Evolutionary conservation across 495 filamentous ascomycete genomes (phyloP), one percentile per base, ranked within the genome.

Genomic region (Neurospora africana): DNA sequence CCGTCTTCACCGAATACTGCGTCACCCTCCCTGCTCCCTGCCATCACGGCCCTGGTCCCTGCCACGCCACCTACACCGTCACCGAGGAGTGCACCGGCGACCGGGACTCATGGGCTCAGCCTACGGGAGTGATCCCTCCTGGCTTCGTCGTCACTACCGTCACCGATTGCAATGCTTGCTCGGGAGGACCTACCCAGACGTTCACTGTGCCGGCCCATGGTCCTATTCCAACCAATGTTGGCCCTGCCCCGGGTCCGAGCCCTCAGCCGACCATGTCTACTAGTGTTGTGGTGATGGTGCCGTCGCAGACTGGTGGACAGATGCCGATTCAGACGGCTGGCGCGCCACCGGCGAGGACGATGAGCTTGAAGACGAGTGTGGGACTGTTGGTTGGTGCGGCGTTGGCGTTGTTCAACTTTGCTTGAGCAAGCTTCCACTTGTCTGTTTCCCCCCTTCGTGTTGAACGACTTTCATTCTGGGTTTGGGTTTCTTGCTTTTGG

Each of bases 11-110:
- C 7, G 72, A 82, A 69, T 86, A 86, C 75, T 79, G 80, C 70
- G 83, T 83, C 37, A 74, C 76, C 47, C 76, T 79, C 67, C 75
- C 75, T 9, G 80, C 84, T 1, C 76, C 84, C 27, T 83, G 81
- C 75, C 73, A 80, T 61, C 85, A 83, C 6, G 78, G 79, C 71
- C 71, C 74, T 33, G 81, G 79, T 76, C 53, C 53, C 3, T 65
- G 53, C 53, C 71, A 78, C 44, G 79, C 81, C 35, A 84, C 82
- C 5, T 87, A 87, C 77, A 87, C 84, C 33, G 71, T 85, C 75
- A 80, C 76, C 6, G 80, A 84, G 71, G 82, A 75, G 38, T 82
- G 80, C 74, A 72, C 78, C 33, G 83, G 78, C 65, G 74, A 79
- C 58, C 74, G 75, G 41, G 53, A 69, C 68, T 68, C 73, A n/a